Base-by-base conservation (phyloP, 352 stramenopile species). In the Peronospora farinosa region DNA sequence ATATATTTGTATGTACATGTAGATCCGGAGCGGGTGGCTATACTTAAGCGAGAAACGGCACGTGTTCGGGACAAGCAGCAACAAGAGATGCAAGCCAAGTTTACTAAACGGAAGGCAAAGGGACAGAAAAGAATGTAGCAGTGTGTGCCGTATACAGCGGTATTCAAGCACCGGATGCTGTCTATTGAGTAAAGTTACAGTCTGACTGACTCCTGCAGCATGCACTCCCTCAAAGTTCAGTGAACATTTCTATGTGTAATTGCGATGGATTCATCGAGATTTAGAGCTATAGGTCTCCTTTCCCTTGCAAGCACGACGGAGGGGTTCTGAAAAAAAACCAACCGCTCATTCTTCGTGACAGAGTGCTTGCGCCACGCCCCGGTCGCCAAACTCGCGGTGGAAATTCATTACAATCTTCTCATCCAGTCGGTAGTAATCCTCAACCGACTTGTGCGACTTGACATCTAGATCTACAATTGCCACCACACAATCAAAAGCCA, bases 391-490 rank as follows among this genome's bases (percentile, higher is more conserved):
- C 43, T 73, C 65, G 45, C 35, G 48, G 15, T 66, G 51, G 45
- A 81, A 88, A 53, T 86, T 77, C 46, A 63, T 56, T 28, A 74
- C 74, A 17, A 93, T 93, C 62, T 84, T 83, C 37, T 88, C 67
- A 57, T 95, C 84, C 16, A 92, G 59, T 5, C 69, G 67, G 54
- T 82, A 88, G 62, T 92, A 95, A 54, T 88, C 73, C 31, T 73
- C 69, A 38, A 95, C 71, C 8, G 80, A 88, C 57, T 92, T 92
- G 74, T 92, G 78, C 40, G 78, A 85, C 65, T 93, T 95, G 54
- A 88, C 69, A 48, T 95, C 83, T 42, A 95, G 51, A 47, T 95
- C 82, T 40, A 93, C 83, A 44, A 95, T 78, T 0, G 80, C 83
- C 41, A 92, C 70, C 15, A 89, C 78, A 52, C 74, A 91, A 41